Evolutionary conservation across 2,329 filamentous ascomycete species (phyloP).

Genomic region (Nectriaceae sp.): DNA sequence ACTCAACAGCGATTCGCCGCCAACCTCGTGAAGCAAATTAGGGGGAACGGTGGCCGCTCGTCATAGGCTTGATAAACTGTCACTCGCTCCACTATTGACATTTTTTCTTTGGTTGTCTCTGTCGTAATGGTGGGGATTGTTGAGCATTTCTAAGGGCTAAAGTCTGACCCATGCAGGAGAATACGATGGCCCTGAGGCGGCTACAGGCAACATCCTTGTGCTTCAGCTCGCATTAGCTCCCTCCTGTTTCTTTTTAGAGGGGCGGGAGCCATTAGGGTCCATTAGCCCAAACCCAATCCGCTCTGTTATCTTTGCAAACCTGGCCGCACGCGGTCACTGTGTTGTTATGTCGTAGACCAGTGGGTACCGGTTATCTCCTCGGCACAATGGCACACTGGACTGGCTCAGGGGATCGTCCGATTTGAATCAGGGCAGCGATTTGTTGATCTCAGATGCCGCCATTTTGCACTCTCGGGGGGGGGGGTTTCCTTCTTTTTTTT

Average conservation of each 20-base stretch:
- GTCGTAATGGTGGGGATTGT: background rate
- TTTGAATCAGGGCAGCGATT: background rate
- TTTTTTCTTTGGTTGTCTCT: background rate
- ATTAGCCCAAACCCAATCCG: conserved; percentile 13
- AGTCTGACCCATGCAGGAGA: background rate
- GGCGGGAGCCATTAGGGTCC: background rate
- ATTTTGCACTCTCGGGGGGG: too few species aligned
- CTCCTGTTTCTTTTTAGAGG: background rate
- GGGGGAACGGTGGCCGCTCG: conserved; percentile 2
- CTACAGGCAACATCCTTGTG: background rate
- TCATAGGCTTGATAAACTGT: background rate
- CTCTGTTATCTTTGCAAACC: conserved; percentile 10
- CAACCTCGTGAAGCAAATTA: conserved; percentile 6
- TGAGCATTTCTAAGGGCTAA: background rate
- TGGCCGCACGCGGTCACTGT: background rate
- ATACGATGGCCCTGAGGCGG: background rate
- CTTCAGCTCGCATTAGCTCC: background rate
- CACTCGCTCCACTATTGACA: background rate
- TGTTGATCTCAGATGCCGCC: background rate
- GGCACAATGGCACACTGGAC: conserved; percentile 15
- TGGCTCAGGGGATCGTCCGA: conserved; percentile 7
- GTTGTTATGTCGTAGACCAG: conserved; percentile 3
- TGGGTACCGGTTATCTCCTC: conserved; percentile 13
- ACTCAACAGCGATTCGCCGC: background rate
- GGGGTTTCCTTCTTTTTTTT: background rate